Evolutionary conservation across 2,329 filamentous ascomycete genomes (phyloP), one percentile per base, ranked within the genome.

Genomic region (Xylaria sp.): DNA sequence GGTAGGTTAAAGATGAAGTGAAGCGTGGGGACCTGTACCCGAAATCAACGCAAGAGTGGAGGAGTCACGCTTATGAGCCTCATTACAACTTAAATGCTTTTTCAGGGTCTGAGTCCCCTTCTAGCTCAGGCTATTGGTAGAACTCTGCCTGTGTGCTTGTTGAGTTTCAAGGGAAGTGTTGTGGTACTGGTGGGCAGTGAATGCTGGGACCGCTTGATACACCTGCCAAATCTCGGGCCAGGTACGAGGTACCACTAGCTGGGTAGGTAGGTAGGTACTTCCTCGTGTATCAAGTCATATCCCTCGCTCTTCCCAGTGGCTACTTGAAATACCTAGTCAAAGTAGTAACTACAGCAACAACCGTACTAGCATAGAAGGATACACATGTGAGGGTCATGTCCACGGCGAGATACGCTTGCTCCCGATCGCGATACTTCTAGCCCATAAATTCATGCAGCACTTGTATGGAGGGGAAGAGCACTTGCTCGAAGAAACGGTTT

Each of bases 261-360:
- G 11, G 21, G 25, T 12, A 43, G 7, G 25, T 19, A 28, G 6
- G 2, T 31, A 54, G 46, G 46, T 50, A 60, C 51, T 31, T 31
- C 19, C n/a, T n/a, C 54, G 49, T 28, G 60, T 57, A 63, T 33
- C 25, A 55, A 25, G 23, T 33, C 42, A 51, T 23, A n/a, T 57
- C 15, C 12, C 23, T 47, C 17, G 19, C 35, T 49, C 8, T 53
- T 37, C 12, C 7, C 33, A 31, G 7, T 53, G 11, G 19, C 35
- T 17, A 11, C 21, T 12, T 40, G 15, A 11, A 51, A 38, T 33
- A 12, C n/a, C n/a, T n/a, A n/a, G 4, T 2, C 17, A 8, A 42
- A 15, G 33, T 46, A 31, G 4, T 33, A 17, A 42, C 1, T 3
- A 12, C n/a, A 4, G 17, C 21, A 45, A 42, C 15, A 40, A 28